Evolutionary conservation across 2,329 filamentous ascomycete genomes (phyloP).

Genomic region (Dendrostoma leiphaemia): DNA sequence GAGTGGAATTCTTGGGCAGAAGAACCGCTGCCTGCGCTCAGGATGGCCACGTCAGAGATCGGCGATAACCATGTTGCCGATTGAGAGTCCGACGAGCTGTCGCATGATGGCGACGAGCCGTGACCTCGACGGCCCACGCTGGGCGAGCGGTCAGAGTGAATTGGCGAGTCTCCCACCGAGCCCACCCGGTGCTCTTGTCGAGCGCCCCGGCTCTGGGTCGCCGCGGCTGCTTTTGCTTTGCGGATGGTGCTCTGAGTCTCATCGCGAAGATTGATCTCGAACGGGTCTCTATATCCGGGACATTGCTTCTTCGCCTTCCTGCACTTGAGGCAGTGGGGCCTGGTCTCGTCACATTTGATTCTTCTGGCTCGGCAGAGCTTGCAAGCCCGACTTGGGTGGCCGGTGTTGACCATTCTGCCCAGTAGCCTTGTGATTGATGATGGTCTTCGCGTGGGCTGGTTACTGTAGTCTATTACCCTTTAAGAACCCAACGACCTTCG

Average conservation of each 20-base stretch:
- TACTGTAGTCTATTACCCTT: too few species aligned
- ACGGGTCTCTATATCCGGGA: slow-evolving; percentile 25
- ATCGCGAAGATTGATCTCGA: slow-evolving; percentile 26
- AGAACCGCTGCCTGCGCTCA: not conserved
- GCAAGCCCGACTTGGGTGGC: slow-evolving; percentile 25
- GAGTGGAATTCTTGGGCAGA: not conserved
- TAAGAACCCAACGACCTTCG: too few species aligned
- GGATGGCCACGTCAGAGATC: not conserved
- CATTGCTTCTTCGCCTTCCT: slow-evolving; percentile 24
- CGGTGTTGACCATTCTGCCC: slow-evolving; percentile 24
- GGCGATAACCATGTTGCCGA: slow-evolving; percentile 4
- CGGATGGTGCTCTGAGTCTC: slow-evolving; percentile 25
- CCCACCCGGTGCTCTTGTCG: not conserved
- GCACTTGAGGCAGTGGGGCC: slow-evolving; percentile 25
- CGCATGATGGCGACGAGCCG: not conserved
- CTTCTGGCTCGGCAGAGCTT: slow-evolving; percentile 24
- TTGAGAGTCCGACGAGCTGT: slow-evolving; percentile 6
- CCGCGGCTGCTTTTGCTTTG: slow-evolving; percentile 16
- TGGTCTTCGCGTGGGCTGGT: not conserved
- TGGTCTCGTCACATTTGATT: slow-evolving; percentile 26
- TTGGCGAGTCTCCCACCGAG: slow-evolving; percentile 3
- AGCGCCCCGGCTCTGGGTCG: slow-evolving; percentile 3
- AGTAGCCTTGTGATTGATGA: not conserved
- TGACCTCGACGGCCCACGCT: not conserved
- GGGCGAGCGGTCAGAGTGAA: not conserved